Conservation (phyloP, 257 asterid genomes). For the Przewalskia tangutica region DNA sequence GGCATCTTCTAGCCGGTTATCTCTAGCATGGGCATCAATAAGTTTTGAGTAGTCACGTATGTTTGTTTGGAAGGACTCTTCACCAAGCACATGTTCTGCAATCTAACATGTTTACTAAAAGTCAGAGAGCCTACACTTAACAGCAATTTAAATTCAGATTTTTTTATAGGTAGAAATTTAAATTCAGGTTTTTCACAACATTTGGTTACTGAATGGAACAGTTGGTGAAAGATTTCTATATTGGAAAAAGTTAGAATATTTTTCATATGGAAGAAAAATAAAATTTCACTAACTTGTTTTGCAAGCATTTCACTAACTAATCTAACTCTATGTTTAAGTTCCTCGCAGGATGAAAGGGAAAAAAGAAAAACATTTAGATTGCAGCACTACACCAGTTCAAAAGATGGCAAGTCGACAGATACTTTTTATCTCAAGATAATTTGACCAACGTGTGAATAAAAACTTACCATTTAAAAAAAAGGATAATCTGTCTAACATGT, state of each 20-base stretch:
- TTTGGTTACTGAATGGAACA: neutral
- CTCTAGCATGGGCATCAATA: conserved; percentile 44
- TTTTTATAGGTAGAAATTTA: neutral
- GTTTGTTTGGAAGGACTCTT: conserved; percentile 65
- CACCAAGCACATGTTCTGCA: conserved; percentile 64
- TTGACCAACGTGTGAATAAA: neutral
- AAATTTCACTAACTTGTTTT: neutral
- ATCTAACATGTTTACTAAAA: conserved; percentile 27
- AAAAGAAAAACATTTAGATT: neutral
- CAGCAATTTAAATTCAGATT: neutral
- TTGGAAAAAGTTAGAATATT: neutral
- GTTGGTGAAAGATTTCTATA: neutral
- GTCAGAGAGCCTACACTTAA: neutral
- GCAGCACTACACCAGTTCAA: neutral
- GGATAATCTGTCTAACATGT: neutral
- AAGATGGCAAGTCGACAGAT: neutral
- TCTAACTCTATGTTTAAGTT: neutral
- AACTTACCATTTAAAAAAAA: too few relatives aligned
- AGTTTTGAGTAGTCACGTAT: conserved; percentile 64
- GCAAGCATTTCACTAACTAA: neutral
- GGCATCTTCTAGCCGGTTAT: conserved; percentile 47
- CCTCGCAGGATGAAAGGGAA: neutral
- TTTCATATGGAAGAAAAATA: too few relatives aligned
- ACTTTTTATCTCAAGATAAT: neutral
- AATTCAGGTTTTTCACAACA: neutral